Conservation (phyloP, 2,329 filamentous ascomycete genomes). For the Penicillium verrucosum region DNA sequence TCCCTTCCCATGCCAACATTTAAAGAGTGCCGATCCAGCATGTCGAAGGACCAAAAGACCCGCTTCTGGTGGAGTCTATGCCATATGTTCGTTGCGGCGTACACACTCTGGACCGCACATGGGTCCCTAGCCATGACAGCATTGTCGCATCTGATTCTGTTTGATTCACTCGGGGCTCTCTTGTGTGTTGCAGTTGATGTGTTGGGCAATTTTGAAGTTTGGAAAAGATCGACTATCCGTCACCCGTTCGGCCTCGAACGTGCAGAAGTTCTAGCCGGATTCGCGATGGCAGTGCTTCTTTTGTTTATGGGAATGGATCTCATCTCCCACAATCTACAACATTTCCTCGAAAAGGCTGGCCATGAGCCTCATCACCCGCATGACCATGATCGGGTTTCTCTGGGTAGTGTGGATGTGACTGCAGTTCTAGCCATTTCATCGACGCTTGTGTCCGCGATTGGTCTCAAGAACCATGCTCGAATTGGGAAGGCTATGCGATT, state of each 20-base stretch:
- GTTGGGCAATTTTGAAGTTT: conserved; percentile 94
- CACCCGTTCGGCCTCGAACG: conserved; percentile 92
- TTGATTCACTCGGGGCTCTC: conserved; percentile 87
- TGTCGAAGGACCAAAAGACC: conserved; percentile 81
- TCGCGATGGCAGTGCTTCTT: conserved; percentile 91
- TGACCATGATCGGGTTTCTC: conserved; percentile 63
- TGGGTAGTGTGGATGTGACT: conserved; percentile 76
- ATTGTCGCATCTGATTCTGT: conserved; percentile 88
- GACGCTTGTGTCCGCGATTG: conserved; percentile 81
- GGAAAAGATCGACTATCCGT: conserved; percentile 86
- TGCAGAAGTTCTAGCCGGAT: conserved; percentile 89
- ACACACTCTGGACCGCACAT: conserved; percentile 80
- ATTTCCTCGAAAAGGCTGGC: conserved; percentile 75
- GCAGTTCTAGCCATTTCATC: conserved; percentile 76
- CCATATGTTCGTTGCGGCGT: conserved; percentile 77
- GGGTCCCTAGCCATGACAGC: conserved; percentile 89
- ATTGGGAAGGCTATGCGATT: conserved; percentile 91
- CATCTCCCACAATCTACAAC: conserved; percentile 88
- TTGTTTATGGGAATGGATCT: conserved; percentile 98
- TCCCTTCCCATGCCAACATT: conserved; percentile 89
- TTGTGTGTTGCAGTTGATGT: conserved; percentile 92
- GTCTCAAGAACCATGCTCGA: conserved; percentile 83
- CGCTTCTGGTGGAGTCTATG: conserved; percentile 86
- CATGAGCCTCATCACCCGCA: conserved; percentile 73
- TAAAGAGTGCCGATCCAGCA: conserved; percentile 81